Evolutionary conservation across 495 filamentous ascomycete species (phyloP).

Genomic region (Mytilinidion resinicola): DNA sequence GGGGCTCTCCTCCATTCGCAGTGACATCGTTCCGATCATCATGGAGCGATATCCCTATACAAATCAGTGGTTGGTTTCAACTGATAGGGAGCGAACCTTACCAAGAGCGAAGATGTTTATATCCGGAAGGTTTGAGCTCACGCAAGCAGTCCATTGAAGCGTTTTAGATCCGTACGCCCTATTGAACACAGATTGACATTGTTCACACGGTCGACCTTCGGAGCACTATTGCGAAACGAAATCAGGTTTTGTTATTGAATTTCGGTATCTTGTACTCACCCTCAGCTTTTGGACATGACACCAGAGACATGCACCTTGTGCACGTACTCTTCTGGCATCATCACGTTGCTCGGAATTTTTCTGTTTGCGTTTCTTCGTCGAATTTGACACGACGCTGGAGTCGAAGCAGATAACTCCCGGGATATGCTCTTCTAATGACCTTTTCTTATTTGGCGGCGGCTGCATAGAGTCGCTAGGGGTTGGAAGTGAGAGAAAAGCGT

Average conservation of each 20-base stretch:
- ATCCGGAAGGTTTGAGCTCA: constrained; percentile 9
- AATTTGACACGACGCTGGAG: not conserved
- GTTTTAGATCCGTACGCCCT: constrained; percentile 5
- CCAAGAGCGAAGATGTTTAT: constrained; percentile 13
- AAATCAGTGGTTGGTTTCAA: constrained; percentile 1
- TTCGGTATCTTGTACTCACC: not conserved
- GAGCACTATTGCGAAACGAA: constrained; percentile 3
- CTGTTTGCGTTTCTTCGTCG: constrained; percentile 3
- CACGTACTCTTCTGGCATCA: not conserved
- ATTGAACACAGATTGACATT: constrained; percentile 4
- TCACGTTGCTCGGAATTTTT: constrained; percentile 1
- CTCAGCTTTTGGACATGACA: constrained; percentile 11
- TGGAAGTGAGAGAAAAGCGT: not conserved
- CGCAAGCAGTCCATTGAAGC: constrained; percentile 12
- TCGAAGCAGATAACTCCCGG: not conserved
- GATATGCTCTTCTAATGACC: not conserved
- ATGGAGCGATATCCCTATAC: constrained; percentile 3
- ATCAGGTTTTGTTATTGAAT: not conserved
- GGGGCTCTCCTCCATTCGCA: no score
- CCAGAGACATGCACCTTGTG: constrained; percentile 7
- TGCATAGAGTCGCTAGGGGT: not conserved
- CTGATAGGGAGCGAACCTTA: not conserved
- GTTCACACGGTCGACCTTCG: constrained; percentile 10
- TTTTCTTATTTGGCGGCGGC: not conserved
- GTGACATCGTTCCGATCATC: no score